Conservation (phyloP, 1,284 basidiomycete genomes). For the Vanrija sp. region DNA sequence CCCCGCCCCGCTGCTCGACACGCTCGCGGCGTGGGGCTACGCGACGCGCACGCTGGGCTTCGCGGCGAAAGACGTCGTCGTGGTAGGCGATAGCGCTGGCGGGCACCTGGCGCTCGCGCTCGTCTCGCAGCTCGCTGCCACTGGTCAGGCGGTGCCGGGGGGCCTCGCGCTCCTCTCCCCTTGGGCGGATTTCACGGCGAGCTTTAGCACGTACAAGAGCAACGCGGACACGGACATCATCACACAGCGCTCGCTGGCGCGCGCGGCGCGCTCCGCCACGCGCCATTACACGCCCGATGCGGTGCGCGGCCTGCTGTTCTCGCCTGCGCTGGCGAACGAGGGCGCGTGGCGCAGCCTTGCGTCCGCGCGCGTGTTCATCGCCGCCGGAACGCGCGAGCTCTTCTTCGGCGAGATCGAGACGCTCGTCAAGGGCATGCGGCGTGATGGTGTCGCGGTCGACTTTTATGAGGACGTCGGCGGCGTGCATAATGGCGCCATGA, state of each 20-base stretch:
- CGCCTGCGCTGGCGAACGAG: constrained; percentile 17
- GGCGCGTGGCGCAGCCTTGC: constrained; percentile 20
- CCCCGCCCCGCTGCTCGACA: constrained; percentile 60
- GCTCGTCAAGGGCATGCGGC: constrained; percentile 28
- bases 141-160: constrained; percentile 48
- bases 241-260: neutral
- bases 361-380: constrained; percentile 26
- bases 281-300: constrained; percentile 16
- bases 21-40: constrained; percentile 58
- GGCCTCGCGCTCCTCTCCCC: constrained; percentile 57
- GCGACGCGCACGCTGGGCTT: constrained; percentile 52
- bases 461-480: constrained; percentile 1
- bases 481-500: too few species aligned
- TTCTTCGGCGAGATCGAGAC: constrained; percentile 32
- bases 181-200: constrained; percentile 54
- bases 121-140: constrained; percentile 17
- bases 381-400: constrained; percentile 36
- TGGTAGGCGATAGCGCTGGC: constrained; percentile 65
- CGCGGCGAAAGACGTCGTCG: constrained; percentile 54
- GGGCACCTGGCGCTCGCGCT: constrained; percentile 60
- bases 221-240: constrained; percentile 16
- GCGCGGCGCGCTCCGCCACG: constrained; percentile 10
- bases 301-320: constrained; percentile 17
- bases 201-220: constrained; percentile 10
- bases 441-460: constrained; percentile 28